Conservation (phyloP, 2,329 filamentous ascomycete species). For the Colletotrichum nymphaeae region DNA sequence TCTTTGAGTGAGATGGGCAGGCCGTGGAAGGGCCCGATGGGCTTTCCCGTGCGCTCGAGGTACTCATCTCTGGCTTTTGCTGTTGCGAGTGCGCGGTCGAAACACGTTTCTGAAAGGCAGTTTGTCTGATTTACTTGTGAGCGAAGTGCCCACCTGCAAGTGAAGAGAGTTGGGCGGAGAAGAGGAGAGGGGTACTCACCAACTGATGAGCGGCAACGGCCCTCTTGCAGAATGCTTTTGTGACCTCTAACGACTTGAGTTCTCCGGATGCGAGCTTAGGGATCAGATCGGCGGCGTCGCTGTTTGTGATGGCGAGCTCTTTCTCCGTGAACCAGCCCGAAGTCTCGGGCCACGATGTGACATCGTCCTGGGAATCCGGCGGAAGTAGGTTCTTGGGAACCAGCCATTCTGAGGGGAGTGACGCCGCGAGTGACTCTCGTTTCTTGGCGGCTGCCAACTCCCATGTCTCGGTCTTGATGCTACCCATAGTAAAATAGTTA, state of each 20-base stretch:
- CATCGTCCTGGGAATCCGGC: slow-evolving; percentile 63
- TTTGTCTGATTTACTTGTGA: slow-evolving; percentile 49
- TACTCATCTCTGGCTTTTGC: slow-evolving; percentile 63
- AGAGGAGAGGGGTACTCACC: background rate
- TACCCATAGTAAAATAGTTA: slow-evolving; percentile 13
- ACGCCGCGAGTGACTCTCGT: slow-evolving; percentile 52
- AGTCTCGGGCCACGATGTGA: slow-evolving; percentile 64
- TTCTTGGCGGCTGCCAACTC: slow-evolving; percentile 56
- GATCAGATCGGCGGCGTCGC: slow-evolving; percentile 46
- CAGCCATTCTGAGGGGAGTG: slow-evolving; percentile 69
- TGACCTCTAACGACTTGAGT: slow-evolving; percentile 57
- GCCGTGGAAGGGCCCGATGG: slow-evolving; percentile 72
- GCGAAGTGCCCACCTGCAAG: background rate
- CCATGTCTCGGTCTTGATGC: slow-evolving; percentile 45
- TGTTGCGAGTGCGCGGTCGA: slow-evolving; percentile 60
- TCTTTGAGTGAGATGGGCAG: slow-evolving; percentile 77
- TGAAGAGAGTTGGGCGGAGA: slow-evolving; percentile 39
- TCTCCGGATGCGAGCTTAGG: slow-evolving; percentile 48
- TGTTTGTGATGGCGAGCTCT: slow-evolving; percentile 52
- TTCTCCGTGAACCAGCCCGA: slow-evolving; percentile 69
- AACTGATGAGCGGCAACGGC: slow-evolving; percentile 50
- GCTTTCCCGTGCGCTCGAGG: slow-evolving; percentile 56
- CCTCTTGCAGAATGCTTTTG: slow-evolving; percentile 65
- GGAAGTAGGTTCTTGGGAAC: slow-evolving; percentile 66
- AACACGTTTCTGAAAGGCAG: slow-evolving; percentile 65